Evolutionary conservation across 768 basidiomycete genomes (phyloP).

Genomic region (Tubosaeta sp.): DNA sequence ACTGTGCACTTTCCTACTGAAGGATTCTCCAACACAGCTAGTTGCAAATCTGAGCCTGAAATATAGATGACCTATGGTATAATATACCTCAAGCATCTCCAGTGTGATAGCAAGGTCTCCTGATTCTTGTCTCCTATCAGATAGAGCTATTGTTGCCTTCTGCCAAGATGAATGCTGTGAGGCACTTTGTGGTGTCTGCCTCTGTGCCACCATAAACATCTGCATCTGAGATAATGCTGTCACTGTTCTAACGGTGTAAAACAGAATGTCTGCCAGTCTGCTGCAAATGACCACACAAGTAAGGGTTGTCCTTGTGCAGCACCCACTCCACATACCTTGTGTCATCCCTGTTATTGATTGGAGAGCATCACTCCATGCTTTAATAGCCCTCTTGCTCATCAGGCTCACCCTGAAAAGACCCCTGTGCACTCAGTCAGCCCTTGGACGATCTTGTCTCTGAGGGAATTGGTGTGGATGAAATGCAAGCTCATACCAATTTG

Average conservation of each 20-base stretch:
- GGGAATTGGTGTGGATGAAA: slow-evolving; percentile 46
- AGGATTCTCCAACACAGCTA: slow-evolving; percentile 24
- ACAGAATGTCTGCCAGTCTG: slow-evolving; percentile 57
- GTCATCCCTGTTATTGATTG: slow-evolving; percentile 7
- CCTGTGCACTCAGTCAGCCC: slow-evolving; percentile 34
- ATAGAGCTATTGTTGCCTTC: slow-evolving; percentile 47
- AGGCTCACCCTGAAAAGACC: slow-evolving; percentile 61
- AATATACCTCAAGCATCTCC: slow-evolving; percentile 61
- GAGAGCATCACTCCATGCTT: slow-evolving; percentile 57
- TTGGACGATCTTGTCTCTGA: slow-evolving; percentile 39
- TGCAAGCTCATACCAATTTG: slow-evolving; percentile 56
- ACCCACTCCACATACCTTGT: slow-evolving; percentile 12
- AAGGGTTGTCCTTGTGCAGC: neutral
- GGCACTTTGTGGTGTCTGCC: slow-evolving; percentile 63
- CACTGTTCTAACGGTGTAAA: slow-evolving; percentile 73
- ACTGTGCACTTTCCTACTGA: slow-evolving; percentile 22
- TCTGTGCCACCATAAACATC: slow-evolving; percentile 42
- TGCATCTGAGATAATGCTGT: slow-evolving; percentile 45
- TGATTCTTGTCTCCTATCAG: slow-evolving; percentile 86
- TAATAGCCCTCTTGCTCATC: slow-evolving; percentile 74
- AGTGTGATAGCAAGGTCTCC: slow-evolving; percentile 55
- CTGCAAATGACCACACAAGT: slow-evolving; percentile 15
- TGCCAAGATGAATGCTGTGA: slow-evolving; percentile 58
- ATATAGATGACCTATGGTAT: slow-evolving; percentile 55
- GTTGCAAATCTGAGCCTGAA: slow-evolving; percentile 44